phyloP scores from a whole-genome alignment of 2,329 filamentous ascomycete genomes.

The Xylaria hypoxylon region DNA sequence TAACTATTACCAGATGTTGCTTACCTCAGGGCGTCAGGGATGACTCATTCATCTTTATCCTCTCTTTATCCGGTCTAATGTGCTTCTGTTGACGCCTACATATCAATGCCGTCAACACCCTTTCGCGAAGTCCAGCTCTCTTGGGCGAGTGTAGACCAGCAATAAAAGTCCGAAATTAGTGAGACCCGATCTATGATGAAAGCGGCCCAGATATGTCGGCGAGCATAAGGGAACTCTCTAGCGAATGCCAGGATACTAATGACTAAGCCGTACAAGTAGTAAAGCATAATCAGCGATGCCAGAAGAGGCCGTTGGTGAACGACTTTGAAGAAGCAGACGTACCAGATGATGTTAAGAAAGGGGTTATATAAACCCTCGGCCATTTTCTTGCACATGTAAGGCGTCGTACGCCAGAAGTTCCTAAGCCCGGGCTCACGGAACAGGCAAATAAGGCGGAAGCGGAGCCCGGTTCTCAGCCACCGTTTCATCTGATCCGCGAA shows the following conservation, averaged over 20 bases:
- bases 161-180: constrained; percentile 41
- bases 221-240: constrained; percentile 38
- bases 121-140: constrained; percentile 37
- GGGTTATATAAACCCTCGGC: constrained; percentile 39
- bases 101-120: neutral
- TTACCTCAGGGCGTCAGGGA: too few relatives aligned
- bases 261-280: constrained; percentile 35
- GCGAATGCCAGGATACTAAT: constrained; percentile 30
- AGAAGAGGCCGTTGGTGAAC: constrained; percentile 25
- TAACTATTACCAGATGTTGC: neutral
- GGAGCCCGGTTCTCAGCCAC: constrained; percentile 44
- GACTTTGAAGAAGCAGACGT: constrained; percentile 34
- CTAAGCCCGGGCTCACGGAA: constrained; percentile 38
- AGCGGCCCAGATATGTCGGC: constrained; percentile 38
- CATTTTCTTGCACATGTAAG: constrained; percentile 44
- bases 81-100: too few relatives aligned
- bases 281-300: constrained; percentile 25
- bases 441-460: constrained; percentile 39
- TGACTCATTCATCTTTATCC: neutral
- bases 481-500: constrained; percentile 44
- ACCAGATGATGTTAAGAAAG: constrained; percentile 32
- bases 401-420: constrained; percentile 19
- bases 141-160: constrained; percentile 35
- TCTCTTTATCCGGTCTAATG: too few relatives aligned
- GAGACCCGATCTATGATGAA: constrained; percentile 41